Evolutionary conservation across 805 yeast genomes (phyloP), one percentile per base, ranked within the genome.

Genomic region (Candida loeiensis): DNA sequence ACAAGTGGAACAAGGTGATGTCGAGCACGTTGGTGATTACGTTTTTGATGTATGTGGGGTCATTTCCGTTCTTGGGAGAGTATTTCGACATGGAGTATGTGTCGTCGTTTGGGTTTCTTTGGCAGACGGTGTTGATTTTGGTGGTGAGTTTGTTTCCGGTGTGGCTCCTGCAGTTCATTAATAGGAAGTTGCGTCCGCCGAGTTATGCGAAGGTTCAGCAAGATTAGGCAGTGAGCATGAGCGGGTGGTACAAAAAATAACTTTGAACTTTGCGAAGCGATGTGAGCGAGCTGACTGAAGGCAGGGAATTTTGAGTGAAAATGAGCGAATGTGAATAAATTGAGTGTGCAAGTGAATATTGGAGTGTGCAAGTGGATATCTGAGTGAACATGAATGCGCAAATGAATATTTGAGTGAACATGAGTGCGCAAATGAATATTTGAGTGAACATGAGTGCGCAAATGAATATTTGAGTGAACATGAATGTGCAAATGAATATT

Each of bases 141-240:
- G 70, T 78, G 0, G 65, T 86, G 3, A 83, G 96, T 5, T 68
- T 91, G 42, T 61, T 88, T 26, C 99, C 99, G 0, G 95, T 91
- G 1, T 91, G 96, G 96, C 66, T 83, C 2, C 80, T 82, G 2
- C 86, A 86, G 60, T 71, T 85, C 3, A 66, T 91, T 13, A 80
- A 82, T 55, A 74, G 95, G 47, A 79, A 71, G 45, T 61, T 93
- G 41, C 78, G 89, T 50, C 98, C 99, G 3, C 99, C 99, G 22
- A 88, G 87, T 55, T 93, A 93, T 60, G 97, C 97, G 6, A 93
- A 93, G 61, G 98, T 93, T 30, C 98, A 90, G 59, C 93, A 85
- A 45, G 82, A 76, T 40, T 80, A 47, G 38, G 19, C 7, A 31
- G 12, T 7, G 9, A 6, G 9, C 9, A 21, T 7, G 24, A 21